Evolutionary conservation across 768 basidiomycete species (phyloP), one percentile per base, ranked within the genome.

Genomic region (Tricholoma terreum): DNA sequence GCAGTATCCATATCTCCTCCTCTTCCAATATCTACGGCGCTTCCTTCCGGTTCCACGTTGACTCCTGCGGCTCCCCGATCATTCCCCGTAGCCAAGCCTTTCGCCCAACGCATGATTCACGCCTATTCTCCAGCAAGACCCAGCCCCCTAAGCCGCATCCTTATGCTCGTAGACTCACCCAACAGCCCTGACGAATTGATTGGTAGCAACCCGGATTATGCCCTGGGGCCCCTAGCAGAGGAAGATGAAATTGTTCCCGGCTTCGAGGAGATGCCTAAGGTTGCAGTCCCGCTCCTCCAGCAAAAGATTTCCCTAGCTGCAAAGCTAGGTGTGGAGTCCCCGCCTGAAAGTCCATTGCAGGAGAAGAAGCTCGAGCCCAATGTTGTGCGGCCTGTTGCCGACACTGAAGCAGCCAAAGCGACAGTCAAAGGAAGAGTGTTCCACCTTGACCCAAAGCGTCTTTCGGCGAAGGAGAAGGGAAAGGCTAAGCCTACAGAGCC

Each of bases 91-190:
- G 87, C 88, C 1, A 91, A 89, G 64, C 88, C 90, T 10, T 73
- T 86, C 50, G 85, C 82, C 1, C 71, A 77, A 54, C 83, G 80
- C 55, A 89, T 90, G 85, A 77, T 82, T 4, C 90, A 93, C 60
- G 89, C 90, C 0, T 93, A 92, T 60, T 92, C 91, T 0, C 90
- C 90, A 27, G 85, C 77, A 2, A 86, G 84, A 67, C 90, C 91
- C 0, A 91, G 89, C 60, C 90, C 90, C 2, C 77, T 93, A 31
- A 90, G 88, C 58, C 81, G 90, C 10, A 90, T 92, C 53, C 77
- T 92, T 21, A 83, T 86, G 84, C 76, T 92, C 42, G 80, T 77
- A 3, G 75, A 86, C 59, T 89, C 87, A 0, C 85, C 85, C 4
- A 70, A 77, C 34, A 76, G 72, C 50, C 71, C 76, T 4, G 59